Percentiles rank a stretch among this genome's conserved stretches.
Evolutionary conservation across 2,329 filamentous ascomycete genomes (phyloP).

Genomic region (Ilyonectria destructans): DNA sequence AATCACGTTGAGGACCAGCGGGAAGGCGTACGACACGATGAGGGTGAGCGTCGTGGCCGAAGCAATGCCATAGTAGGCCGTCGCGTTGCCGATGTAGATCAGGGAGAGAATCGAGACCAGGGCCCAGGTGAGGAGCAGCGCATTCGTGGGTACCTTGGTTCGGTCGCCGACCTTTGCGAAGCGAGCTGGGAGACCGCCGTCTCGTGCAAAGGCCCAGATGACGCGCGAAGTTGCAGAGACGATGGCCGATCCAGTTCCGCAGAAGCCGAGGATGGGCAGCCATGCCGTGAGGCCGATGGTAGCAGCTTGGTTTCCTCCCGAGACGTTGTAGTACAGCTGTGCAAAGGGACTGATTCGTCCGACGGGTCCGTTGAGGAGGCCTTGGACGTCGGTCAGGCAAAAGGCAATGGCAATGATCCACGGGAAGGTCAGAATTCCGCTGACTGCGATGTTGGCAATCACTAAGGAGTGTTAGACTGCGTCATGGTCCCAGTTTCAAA

Average conservation of each 20-base stretch:
- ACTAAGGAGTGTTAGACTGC: not conserved
- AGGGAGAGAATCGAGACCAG: slow-evolving; percentile 12
- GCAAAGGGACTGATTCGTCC: slow-evolving; percentile 23
- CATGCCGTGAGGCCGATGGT: slow-evolving; percentile 19
- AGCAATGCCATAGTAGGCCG: slow-evolving; percentile 24
- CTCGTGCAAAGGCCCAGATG: slow-evolving; percentile 27
- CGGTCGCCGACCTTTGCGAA: slow-evolving; percentile 15
- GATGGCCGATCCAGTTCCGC: slow-evolving; percentile 20
- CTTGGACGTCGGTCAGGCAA: slow-evolving; percentile 22
- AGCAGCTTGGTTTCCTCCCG: slow-evolving; percentile 19
- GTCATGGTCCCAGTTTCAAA: too few species aligned
- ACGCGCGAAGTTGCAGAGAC: slow-evolving; percentile 24
- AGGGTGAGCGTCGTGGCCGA: slow-evolving; percentile 21
- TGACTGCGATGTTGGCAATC: slow-evolving; percentile 19
- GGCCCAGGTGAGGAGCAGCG: slow-evolving; percentile 11
- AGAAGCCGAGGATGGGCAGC: slow-evolving; percentile 22
- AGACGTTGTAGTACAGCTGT: slow-evolving; percentile 29
- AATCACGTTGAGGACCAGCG: slow-evolving; percentile 17
- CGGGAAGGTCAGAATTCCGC: slow-evolving; percentile 16
- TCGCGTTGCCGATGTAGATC: slow-evolving; percentile 25
- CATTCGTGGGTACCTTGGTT: slow-evolving; percentile 12
- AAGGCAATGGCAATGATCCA: slow-evolving; percentile 28
- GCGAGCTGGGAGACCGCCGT: slow-evolving; percentile 17
- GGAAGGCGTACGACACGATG: slow-evolving; percentile 22
- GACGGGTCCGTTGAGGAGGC: slow-evolving; percentile 14